Evolutionary conservation across 805 yeast species (phyloP).

Genomic region (Teunomyces lycoperdinae): DNA sequence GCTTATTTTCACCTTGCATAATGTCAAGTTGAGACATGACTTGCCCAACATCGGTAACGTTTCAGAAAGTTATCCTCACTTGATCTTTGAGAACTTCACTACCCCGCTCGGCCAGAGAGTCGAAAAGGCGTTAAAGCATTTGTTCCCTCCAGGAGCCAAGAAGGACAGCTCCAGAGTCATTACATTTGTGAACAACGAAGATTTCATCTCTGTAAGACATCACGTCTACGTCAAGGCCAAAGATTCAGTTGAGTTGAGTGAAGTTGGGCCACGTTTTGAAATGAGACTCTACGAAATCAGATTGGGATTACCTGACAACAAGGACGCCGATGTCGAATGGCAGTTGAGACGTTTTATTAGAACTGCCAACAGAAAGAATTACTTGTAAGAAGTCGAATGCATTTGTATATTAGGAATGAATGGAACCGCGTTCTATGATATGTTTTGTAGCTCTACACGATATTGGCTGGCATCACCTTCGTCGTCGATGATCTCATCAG

Average conservation of each 20-base stretch:
- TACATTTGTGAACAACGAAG: conserved; percentile 86
- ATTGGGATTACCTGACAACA: conserved; percentile 89
- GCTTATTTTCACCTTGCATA: conserved; percentile 88
- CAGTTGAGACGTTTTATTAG: conserved; percentile 87
- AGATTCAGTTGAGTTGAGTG: conserved; percentile 88
- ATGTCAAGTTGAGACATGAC: conserved; percentile 93
- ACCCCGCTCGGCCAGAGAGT: conserved; percentile 81
- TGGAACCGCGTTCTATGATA: conserved; percentile 1
- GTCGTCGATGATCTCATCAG: neutral
- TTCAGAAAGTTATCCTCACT: conserved; percentile 90
- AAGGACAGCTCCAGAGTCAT: conserved; percentile 87
- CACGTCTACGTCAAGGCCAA: conserved; percentile 89
- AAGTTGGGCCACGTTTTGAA: conserved; percentile 98
- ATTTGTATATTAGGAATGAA: conserved; percentile 4
- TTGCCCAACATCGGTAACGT: conserved; percentile 80
- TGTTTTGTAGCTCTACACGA: conserved; percentile 1
- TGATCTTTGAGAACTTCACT: conserved; percentile 86
- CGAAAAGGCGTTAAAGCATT: conserved; percentile 73
- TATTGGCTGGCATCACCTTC: neutral
- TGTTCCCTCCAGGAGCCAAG: conserved; percentile 97
- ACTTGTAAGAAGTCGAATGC: conserved; percentile 36
- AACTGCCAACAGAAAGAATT: conserved; percentile 93
- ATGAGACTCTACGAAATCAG: conserved; percentile 88
- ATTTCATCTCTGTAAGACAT: conserved; percentile 90
- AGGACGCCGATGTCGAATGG: conserved; percentile 99